These are phyloP conservation scores for Penicillium crustosum DNA, from an alignment of 2,329 filamentous ascomycete species.

Conservation along the genomic window DNA sequence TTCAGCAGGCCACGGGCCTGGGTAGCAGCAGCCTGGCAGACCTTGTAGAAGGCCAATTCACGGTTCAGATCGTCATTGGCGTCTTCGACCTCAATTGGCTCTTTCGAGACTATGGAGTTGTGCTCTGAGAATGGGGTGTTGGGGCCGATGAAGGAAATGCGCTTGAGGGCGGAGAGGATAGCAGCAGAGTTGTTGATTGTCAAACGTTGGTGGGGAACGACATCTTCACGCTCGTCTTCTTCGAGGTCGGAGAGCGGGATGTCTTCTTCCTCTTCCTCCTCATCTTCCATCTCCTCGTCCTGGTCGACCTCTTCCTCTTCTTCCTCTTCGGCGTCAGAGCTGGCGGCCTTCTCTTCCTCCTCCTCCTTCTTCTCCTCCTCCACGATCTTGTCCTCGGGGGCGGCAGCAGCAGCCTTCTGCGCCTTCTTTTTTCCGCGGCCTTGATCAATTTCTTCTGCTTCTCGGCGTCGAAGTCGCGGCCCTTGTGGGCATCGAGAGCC, in stretches of 20 bases:
- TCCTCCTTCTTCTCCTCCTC: constrained; percentile 21
- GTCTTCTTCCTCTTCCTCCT: constrained; percentile 77
- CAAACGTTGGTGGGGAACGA: constrained; percentile 85
- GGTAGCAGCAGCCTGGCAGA: constrained; percentile 76
- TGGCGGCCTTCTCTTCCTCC: constrained; percentile 41
- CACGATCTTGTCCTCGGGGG: constrained; percentile 28
- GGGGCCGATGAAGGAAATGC: constrained; percentile 56
- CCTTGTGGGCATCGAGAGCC: constrained; percentile 59
- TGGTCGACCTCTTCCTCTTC: constrained; percentile 31
- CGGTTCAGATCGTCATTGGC: constrained; percentile 88
- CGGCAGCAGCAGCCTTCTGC: constrained; percentile 29
- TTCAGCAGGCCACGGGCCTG: constrained; percentile 72
- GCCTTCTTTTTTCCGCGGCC: constrained; percentile 48
- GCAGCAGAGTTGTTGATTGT: constrained; percentile 97
- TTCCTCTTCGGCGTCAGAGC: constrained; percentile 31
- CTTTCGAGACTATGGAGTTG: constrained; percentile 70
- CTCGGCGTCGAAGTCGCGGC: constrained; percentile 71
- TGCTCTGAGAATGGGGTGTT: constrained; percentile 78
- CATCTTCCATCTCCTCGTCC: constrained; percentile 49
- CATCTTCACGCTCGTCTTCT: constrained; percentile 79
- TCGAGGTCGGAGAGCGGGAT: constrained; percentile 84
- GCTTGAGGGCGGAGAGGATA: constrained; percentile 74
- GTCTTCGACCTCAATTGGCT: constrained; percentile 72
- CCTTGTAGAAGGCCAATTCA: constrained; percentile 89
- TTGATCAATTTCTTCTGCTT: constrained; percentile 68